Percentiles rank a stretch among this genome's conserved stretches.
phyloP scores from a whole-genome alignment of 441 rosid species.

The Populus hybrid region DNA sequence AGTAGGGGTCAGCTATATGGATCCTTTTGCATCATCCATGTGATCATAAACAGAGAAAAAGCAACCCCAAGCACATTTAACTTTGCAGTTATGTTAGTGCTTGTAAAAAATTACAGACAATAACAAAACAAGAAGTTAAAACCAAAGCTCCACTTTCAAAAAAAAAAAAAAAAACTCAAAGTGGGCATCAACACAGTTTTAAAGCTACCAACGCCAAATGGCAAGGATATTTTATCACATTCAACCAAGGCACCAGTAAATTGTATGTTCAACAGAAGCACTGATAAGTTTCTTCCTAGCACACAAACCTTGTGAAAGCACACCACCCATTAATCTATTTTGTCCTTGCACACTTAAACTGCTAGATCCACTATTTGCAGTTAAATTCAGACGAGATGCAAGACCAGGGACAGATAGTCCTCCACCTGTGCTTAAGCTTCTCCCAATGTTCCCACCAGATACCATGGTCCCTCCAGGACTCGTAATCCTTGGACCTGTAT shows the following conservation, averaged over 20 bases:
- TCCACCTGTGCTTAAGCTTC: conserved; percentile 77
- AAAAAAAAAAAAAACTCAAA: too few species aligned
- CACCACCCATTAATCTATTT: conserved; percentile 79
- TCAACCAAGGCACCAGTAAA: not conserved
- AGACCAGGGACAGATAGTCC: conserved; percentile 84
- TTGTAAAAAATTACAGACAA: not conserved
- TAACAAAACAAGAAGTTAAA: not conserved
- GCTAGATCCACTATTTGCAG: conserved; percentile 77
- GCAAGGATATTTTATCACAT: not conserved
- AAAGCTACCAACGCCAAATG: not conserved
- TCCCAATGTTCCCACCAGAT: conserved; percentile 81
- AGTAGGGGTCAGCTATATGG: not conserved
- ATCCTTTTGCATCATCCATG: not conserved
- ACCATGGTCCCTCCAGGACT: conserved; percentile 91
- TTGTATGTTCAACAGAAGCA: not conserved
- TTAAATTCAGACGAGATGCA: conserved; percentile 69
- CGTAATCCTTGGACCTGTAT: conserved; percentile 75
- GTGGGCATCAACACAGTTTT: not conserved
- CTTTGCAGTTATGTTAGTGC: not conserved
- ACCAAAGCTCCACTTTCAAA: not conserved
- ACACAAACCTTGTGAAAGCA: conserved; percentile 80
- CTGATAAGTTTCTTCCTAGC: not conserved
- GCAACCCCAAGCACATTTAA: not conserved
- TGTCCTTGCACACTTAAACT: conserved; percentile 78
- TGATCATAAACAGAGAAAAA: not conserved